These are phyloP conservation scores for Botryobasidium botryosum DNA, from an alignment of 768 basidiomycete genomes.

Conservation along the genomic window DNA sequence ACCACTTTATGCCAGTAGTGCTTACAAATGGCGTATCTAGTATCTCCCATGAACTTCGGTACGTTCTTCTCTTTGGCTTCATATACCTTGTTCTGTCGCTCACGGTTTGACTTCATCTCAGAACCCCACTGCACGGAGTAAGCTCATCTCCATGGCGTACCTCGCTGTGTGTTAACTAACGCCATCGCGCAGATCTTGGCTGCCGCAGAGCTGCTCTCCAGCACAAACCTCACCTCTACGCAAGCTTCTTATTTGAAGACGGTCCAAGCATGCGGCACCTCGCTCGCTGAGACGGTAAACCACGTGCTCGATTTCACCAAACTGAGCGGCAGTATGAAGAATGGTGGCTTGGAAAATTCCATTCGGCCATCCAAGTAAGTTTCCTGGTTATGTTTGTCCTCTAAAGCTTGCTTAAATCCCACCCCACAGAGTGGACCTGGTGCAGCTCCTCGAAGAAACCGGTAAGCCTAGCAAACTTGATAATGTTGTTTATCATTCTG, in stretches of 20 bases:
- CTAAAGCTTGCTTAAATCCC: background rate
- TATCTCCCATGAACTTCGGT: constrained; percentile 74
- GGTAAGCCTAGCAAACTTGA: constrained; percentile 1
- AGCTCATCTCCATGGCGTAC: constrained; percentile 13
- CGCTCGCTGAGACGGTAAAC: constrained; percentile 89
- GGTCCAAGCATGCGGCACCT: constrained; percentile 89
- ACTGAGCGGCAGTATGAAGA: constrained; percentile 68
- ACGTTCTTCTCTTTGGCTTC: background rate
- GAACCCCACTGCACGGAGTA: constrained; percentile 80
- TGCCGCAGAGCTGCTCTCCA: constrained; percentile 77
- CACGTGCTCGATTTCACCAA: constrained; percentile 96
- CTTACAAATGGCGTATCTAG: constrained; percentile 21
- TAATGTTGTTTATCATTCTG: background rate
- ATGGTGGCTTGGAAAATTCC: constrained; percentile 59
- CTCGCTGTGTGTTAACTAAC: constrained; percentile 7
- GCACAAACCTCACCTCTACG: constrained; percentile 63
- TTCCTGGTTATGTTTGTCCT: background rate
- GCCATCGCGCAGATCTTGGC: constrained; percentile 50
- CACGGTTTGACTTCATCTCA: constrained; percentile 11
- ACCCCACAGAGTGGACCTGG: constrained; percentile 44
- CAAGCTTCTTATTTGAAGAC: constrained; percentile 83
- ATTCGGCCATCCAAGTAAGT: constrained; percentile 50
- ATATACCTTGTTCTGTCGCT: background rate
- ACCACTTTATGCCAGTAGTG: background rate
- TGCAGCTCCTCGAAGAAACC: constrained; percentile 74